These are phyloP conservation scores for Verticillium zaregamsianum DNA, from an alignment of 2,329 filamentous ascomycete genomes.

Conservation along the genomic window DNA sequence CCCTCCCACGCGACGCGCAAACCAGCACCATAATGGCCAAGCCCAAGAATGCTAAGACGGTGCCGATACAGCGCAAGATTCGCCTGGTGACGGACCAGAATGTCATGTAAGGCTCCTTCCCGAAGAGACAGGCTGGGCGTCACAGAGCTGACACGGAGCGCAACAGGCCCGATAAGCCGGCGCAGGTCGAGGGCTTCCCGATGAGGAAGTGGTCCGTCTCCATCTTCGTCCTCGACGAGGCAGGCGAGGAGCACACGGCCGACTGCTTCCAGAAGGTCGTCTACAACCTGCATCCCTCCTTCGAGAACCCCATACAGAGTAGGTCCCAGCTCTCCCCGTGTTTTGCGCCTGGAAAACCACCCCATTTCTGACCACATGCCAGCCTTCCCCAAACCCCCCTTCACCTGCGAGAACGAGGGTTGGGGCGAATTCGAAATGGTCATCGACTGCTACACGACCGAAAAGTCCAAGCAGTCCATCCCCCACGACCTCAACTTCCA, in stretches of 20 bases:
- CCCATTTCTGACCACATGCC: too few relatives aligned
- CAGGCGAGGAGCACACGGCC: conserved; percentile 78
- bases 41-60: conserved; percentile 5
- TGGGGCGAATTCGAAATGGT: conserved; percentile 99
- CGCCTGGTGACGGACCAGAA: conserved; percentile 92
- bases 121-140: not conserved
- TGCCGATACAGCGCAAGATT: conserved; percentile 69
- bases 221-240: conserved; percentile 78
- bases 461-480: conserved; percentile 81
- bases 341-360: not conserved
- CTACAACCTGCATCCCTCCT: conserved; percentile 92
- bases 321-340: conserved; percentile 30
- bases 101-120: conserved; percentile 60
- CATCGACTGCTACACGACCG: conserved; percentile 76
- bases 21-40: not conserved
- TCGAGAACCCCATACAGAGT: conserved; percentile 84
- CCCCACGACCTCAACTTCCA: conserved; percentile 91
- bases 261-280: conserved; percentile 87
- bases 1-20: conserved; percentile 3
- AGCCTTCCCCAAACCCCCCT: conserved; percentile 83
- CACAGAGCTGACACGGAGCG: not conserved
- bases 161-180: conserved; percentile 65
- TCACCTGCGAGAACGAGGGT: conserved; percentile 86
- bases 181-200: conserved; percentile 80
- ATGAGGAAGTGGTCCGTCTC: conserved; percentile 91